Evolutionary conservation across 2,329 filamentous ascomycete species (phyloP).

Genomic region (Microcyclospora tardicrescens): DNA sequence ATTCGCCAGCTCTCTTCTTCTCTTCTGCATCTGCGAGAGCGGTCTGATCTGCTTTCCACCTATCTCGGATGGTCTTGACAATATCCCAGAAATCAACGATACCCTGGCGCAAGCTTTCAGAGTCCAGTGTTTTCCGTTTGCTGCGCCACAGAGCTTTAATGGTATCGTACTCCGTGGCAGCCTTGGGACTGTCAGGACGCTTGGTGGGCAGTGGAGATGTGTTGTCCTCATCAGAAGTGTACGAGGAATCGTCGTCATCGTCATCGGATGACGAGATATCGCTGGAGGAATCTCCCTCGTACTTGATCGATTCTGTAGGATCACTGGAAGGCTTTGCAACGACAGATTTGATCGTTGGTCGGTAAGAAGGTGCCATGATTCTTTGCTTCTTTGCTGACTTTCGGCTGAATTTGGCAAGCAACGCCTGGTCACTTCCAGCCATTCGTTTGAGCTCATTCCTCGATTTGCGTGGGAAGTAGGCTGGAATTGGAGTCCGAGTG

Average conservation of each 20-base stretch:
- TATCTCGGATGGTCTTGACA: slow-evolving; percentile 45
- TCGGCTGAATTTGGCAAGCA: slow-evolving; percentile 27
- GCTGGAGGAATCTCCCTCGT: slow-evolving; percentile 28
- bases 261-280: slow-evolving; percentile 35
- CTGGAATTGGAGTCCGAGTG: slow-evolving; percentile 34
- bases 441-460: slow-evolving; percentile 33
- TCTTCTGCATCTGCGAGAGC: slow-evolving; percentile 46
- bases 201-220: slow-evolving; percentile 43
- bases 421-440: slow-evolving; percentile 29
- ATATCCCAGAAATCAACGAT: slow-evolving; percentile 47
- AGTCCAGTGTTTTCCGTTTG: slow-evolving; percentile 36
- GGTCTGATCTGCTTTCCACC: slow-evolving; percentile 46
- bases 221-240: slow-evolving; percentile 40
- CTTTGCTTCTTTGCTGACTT: slow-evolving; percentile 18
- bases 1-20: slow-evolving; percentile 41
- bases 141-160: slow-evolving; percentile 50
- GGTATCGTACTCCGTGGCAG: slow-evolving; percentile 44
- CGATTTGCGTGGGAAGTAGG: slow-evolving; percentile 31
- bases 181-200: slow-evolving; percentile 39
- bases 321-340: not conserved
- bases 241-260: slow-evolving; percentile 35
- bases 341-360: not conserved
- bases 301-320: slow-evolving; percentile 10
- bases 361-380: slow-evolving; percentile 1
- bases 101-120: slow-evolving; percentile 41